These are phyloP conservation scores for Hortaea werneckii DNA, from an alignment of 2,329 filamentous ascomycete species.

Conservation along the genomic window DNA sequence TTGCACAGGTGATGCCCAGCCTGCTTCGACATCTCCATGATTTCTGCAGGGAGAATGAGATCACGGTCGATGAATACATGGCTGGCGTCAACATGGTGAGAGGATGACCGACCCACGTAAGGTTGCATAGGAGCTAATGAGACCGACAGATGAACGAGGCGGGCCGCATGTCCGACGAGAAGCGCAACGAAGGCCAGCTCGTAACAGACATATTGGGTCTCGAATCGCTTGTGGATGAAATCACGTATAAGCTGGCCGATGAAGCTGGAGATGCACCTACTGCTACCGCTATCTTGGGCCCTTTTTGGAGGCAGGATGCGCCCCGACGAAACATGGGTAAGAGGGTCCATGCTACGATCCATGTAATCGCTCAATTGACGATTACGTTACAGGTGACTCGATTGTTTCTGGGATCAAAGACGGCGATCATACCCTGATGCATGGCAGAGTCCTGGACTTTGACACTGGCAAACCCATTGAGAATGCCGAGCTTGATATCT, in stretches of 20 bases:
- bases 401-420: slow-evolving; percentile 40
- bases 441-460: slow-evolving; percentile 51
- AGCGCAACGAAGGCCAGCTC: slow-evolving; percentile 54
- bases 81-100: slow-evolving; percentile 35
- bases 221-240: slow-evolving; percentile 60
- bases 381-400: slow-evolving; percentile 47
- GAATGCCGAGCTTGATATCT: slow-evolving; percentile 61
- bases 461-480: slow-evolving; percentile 54
- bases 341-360: background rate
- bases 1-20: slow-evolving; percentile 34
- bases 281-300: slow-evolving; percentile 69
- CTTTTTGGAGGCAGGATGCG: slow-evolving; percentile 70
- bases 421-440: slow-evolving; percentile 35
- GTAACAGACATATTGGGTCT: slow-evolving; percentile 50
- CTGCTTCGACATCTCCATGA: slow-evolving; percentile 49
- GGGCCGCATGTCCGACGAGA: slow-evolving; percentile 52
- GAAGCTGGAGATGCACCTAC: slow-evolving; percentile 39
- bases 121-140: background rate
- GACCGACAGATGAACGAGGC: slow-evolving; percentile 46
- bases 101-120: background rate
- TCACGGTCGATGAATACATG: slow-evolving; percentile 52
- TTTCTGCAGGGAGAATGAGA: slow-evolving; percentile 48
- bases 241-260: slow-evolving; percentile 56
- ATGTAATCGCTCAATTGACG: too few species aligned
- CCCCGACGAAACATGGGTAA: slow-evolving; percentile 44